A percentile compares a stretch with the other conserved stretches of the same genome.
Evolutionary conservation across 768 basidiomycete genomes (phyloP).

Genomic region (Botryobasidium botryosum): DNA sequence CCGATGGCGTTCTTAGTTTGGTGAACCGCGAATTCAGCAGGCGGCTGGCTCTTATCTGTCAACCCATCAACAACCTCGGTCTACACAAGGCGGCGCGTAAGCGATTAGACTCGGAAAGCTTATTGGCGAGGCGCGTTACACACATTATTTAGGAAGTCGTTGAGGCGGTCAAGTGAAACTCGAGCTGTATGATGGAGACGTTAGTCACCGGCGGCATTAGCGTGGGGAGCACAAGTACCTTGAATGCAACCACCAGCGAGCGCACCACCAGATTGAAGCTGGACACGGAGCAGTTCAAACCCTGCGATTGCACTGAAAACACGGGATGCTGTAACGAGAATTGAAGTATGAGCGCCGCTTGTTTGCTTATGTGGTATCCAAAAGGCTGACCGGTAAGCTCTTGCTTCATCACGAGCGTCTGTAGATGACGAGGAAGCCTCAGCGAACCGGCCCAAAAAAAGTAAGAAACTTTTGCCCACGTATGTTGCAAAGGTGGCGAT

Average conservation of each 20-base stretch:
- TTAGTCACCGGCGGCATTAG: constrained; percentile 13
- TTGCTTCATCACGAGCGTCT: too few relatives aligned
- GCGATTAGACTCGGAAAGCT: neutral
- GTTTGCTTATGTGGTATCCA: too few relatives aligned
- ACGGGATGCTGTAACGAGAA: constrained; percentile 5
- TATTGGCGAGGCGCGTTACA: neutral
- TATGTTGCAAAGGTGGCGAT: constrained; percentile 44
- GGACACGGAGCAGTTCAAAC: neutral
- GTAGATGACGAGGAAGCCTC: neutral
- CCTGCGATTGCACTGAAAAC: neutral
- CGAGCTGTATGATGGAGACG: constrained; percentile 25
- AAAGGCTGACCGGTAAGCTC: too few relatives aligned
- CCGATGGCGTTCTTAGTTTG: constrained; percentile 7
- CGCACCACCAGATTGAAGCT: neutral
- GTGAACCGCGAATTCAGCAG: constrained; percentile 2
- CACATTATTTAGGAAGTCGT: constrained; percentile 28
- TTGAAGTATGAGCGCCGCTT: too few relatives aligned
- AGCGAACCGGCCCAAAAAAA: neutral
- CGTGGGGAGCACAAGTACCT: constrained; percentile 20
- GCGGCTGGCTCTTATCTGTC: constrained; percentile 6
- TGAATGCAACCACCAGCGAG: constrained; percentile 20
- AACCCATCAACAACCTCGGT: constrained; percentile 21
- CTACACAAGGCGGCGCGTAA: constrained; percentile 13
- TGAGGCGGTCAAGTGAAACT: constrained; percentile 45
- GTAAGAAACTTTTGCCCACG: constrained; percentile 15